phyloP scores from a whole-genome alignment of 2,329 filamentous ascomycete genomes.

The Arthrobotrys sphaeroides region DNA sequence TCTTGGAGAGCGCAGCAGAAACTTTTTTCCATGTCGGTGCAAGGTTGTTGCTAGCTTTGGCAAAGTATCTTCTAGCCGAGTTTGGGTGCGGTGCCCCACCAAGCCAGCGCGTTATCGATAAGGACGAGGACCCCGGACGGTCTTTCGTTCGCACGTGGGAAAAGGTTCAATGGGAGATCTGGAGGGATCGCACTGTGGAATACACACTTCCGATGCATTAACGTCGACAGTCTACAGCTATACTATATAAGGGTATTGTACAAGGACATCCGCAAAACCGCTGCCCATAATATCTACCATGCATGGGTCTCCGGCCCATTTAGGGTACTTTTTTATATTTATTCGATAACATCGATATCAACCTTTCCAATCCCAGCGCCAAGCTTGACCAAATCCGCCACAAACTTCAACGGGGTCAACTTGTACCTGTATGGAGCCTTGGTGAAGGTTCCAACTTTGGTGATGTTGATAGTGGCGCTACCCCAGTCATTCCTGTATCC shows the following conservation, averaged over 20 bases:
- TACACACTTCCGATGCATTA: too few species aligned
- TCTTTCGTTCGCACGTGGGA: constrained; percentile 6
- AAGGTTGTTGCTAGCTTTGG: constrained; percentile 51
- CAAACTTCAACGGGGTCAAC: constrained; percentile 64
- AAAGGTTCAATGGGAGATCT: too few species aligned
- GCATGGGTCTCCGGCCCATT: too few species aligned
- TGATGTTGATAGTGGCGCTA: constrained; percentile 65
- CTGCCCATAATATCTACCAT: too few species aligned
- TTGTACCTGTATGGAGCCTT: constrained; percentile 66
- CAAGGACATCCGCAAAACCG: too few species aligned
- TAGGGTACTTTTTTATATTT: background rate
- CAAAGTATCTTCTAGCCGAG: constrained; percentile 27
- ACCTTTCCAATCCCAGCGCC: constrained; percentile 65
- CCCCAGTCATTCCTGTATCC: constrained; percentile 68
- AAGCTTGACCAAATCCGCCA: constrained; percentile 62
- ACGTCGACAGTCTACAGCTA: too few species aligned
- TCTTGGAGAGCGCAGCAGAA: constrained; percentile 50
- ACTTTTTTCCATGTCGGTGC: constrained; percentile 46
- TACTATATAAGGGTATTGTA: background rate
- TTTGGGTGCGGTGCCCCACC: constrained; percentile 45
- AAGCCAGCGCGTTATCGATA: constrained; percentile 35
- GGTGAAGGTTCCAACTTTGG: constrained; percentile 65
- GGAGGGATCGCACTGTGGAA: too few species aligned
- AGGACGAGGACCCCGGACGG: constrained; percentile 7
- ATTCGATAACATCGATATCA: constrained; percentile 46